Evolutionary conservation across 345 rosid genomes (phyloP).

Genomic region (Eucalyptus viminalis): DNA sequence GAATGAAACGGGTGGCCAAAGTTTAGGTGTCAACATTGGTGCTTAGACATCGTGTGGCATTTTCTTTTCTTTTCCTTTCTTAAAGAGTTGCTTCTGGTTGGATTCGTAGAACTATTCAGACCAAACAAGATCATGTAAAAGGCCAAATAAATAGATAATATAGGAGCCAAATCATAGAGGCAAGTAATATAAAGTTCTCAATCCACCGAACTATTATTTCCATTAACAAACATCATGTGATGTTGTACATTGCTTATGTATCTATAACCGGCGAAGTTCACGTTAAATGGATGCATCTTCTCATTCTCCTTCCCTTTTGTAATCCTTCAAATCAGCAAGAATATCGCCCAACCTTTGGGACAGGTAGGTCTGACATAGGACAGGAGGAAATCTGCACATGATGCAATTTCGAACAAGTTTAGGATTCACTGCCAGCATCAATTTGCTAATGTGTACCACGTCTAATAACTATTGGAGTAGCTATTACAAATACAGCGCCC

Average conservation of each 20-base stretch:
- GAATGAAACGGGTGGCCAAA: no score
- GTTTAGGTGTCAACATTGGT: no score
- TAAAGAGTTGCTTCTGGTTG: no score
- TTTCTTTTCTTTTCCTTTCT: no score
- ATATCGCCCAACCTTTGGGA: slow-evolving; percentile 51
- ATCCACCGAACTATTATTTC: no score
- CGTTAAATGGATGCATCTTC: neutral
- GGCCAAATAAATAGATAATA: no score
- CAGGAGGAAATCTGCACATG: slow-evolving; percentile 39
- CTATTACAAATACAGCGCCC: neutral
- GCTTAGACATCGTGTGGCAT: no score
- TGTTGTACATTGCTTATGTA: neutral
- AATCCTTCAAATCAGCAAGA: neutral
- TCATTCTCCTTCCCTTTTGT: neutral
- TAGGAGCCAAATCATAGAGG: no score
- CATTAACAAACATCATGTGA: no score
- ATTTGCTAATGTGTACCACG: neutral
- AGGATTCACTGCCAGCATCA: neutral
- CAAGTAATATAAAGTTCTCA: no score
- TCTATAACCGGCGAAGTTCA: neutral
- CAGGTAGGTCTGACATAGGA: slow-evolving; percentile 49
- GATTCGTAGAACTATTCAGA: no score
- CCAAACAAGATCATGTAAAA: no score
- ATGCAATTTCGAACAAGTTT: neutral
- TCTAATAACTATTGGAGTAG: neutral